Base-by-base conservation (phyloP, 1,284 basidiomycete genomes). In the Marasmius fiardii region DNA sequence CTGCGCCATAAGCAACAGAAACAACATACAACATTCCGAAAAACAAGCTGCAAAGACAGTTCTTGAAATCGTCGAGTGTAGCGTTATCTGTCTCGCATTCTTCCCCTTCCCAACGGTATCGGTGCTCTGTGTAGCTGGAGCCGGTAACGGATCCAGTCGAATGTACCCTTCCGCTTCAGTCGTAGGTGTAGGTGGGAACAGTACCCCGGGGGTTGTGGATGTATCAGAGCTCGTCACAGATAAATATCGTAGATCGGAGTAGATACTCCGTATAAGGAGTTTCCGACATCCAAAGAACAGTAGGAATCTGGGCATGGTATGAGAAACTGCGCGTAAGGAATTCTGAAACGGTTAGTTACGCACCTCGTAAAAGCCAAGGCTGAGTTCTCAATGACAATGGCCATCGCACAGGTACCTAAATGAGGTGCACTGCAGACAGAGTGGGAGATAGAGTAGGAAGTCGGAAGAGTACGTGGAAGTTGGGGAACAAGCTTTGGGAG, bases 11-110 rank as follows among this genome's bases (percentile, higher is more conserved):
- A 91, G 70, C 56, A 91, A 71, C 14, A 81, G 60, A 63, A 90
- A 90, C 56, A 91, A 70, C 58, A 80, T 78, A 58, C 81, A 85
- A 53, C 82, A 81, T 66, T 90, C 88, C 3, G 83, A 79, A 64
- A 90, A 88, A 61, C 82, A 86, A 28, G 81, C 66, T 0, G 86
- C 79, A 62, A 90, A 90, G 3, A 82, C 66, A 1, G 71, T 71
- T 45, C 82, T 73, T 1, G 87, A 75, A 1, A 88, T 67, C 2
- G 67, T 67, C 0, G 83, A 81, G 60, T 88, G 83, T 49, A 81
- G 69, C 16, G 74, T 68, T 12, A 68, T 62, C 11, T 66, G 64
- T 60, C 58, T 61, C 57, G 28, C 20, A 35, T n/a, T 60, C 16
- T 33, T 18, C 57, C 58, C 20, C 67, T n/a, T 41, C 33, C 41